A percentile compares a stretch with the other conserved stretches of the same genome.
Conservation (phyloP, 192 early-diverging fungal species). For the Linnemannia schmuckeri region DNA sequence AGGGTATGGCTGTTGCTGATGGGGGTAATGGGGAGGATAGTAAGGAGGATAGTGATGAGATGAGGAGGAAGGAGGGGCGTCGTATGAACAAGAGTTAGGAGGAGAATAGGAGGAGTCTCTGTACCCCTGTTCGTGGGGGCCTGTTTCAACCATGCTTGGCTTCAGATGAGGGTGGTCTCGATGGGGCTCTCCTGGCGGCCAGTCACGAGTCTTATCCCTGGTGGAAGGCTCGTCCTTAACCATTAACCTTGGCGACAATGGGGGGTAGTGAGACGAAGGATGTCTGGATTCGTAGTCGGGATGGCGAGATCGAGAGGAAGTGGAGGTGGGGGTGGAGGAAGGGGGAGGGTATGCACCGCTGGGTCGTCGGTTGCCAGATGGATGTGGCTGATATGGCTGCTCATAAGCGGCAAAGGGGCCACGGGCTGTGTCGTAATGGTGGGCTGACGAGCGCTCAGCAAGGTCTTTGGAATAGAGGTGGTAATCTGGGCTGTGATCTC, state of each 20-base stretch:
- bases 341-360: background rate
- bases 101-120: slow-evolving; percentile 11
- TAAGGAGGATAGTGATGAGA: slow-evolving; percentile 4
- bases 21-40: background rate
- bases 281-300: background rate
- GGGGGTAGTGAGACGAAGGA: background rate
- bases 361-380: slow-evolving; percentile 1
- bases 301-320: background rate
- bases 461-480: background rate
- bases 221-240: background rate
- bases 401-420: slow-evolving; percentile 4
- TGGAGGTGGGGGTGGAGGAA: background rate
- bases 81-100: background rate
- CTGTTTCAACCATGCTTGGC: background rate
- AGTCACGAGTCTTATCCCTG: background rate
- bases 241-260: background rate
- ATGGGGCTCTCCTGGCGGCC: slow-evolving; percentile 1
- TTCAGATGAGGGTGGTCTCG: background rate
- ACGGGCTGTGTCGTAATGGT: slow-evolving; percentile 4
- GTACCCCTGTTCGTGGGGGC: background rate
- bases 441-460: background rate
- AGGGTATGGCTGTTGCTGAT: slow-evolving; percentile 2
- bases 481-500: background rate
- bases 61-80: background rate
- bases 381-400: background rate